A percentile compares a stretch with the other conserved stretches of the same genome.
These are phyloP conservation scores for Nepenthes mirabilis DNA, from an alignment of 148 eudicot genomes.

Conservation along the genomic window DNA sequence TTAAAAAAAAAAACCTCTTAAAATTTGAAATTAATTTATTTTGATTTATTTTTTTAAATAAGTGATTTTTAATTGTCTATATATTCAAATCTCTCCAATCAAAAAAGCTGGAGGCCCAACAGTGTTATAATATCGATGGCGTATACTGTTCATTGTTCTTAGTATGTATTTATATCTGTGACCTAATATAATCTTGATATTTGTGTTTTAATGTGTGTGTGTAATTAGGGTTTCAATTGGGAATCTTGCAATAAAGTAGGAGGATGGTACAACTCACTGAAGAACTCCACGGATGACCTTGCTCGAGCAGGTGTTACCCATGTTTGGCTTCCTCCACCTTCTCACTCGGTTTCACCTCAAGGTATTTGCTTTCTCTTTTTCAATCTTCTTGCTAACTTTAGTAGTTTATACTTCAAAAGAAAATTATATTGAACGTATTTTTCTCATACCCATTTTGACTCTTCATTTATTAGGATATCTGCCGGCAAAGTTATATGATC, in stretches of 20 bases:
- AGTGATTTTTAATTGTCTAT: no score
- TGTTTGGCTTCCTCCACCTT: slow-evolving; percentile 62
- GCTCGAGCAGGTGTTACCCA: slow-evolving; percentile 50
- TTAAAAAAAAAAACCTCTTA: neutral
- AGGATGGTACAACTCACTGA: slow-evolving; percentile 44
- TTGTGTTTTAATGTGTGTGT: neutral
- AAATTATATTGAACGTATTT: no score
- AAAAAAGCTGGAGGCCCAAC: no score
- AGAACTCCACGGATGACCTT: slow-evolving; percentile 18
- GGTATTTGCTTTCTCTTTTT: slow-evolving; percentile 13
- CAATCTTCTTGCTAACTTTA: no score
- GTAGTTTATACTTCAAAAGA: no score
- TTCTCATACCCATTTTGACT: neutral
- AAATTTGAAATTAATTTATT: no score
- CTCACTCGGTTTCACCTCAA: slow-evolving; percentile 45
- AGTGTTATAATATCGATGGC: no score
- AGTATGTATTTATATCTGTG: no score
- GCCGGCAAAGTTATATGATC: slow-evolving; percentile 59
- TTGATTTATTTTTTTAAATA: no score
- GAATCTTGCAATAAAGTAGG: slow-evolving; percentile 37
- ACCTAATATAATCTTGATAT: no score
- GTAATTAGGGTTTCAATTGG: slow-evolving; percentile 49
- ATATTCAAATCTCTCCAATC: no score
- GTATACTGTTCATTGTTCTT: no score
- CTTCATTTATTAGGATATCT: slow-evolving; percentile 26